Conservation (phyloP, 1,284 basidiomycete species). For the Flammula alnicola region DNA sequence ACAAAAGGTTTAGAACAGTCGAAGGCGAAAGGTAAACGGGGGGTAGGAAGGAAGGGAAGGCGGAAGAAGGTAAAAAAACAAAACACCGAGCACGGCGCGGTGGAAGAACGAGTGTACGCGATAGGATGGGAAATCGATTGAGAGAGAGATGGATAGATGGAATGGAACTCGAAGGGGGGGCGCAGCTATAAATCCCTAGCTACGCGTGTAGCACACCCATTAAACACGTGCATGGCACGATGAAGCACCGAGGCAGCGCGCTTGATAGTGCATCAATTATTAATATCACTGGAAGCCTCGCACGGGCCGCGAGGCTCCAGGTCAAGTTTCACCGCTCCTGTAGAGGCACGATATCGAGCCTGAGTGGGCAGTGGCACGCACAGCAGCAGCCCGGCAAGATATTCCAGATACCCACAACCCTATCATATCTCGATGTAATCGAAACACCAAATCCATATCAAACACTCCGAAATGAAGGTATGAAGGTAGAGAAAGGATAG, state of each 20-base stretch:
- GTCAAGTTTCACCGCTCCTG: constrained; percentile 1
- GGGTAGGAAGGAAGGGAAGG: neutral
- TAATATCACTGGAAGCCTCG: constrained; percentile 3
- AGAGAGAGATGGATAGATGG: constrained; percentile 6
- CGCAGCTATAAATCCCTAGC: constrained; percentile 4
- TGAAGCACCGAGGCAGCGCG: too few relatives aligned
- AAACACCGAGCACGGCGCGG: constrained; percentile 13
- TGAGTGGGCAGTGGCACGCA: too few relatives aligned
- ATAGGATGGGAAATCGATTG: constrained; percentile 3
- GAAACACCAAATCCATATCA: neutral
- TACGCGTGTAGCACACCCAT: constrained; percentile 5
- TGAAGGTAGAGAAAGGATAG: neutral
- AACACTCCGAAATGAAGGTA: constrained; percentile 1
- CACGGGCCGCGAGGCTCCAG: constrained; percentile 1
- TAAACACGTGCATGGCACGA: constrained; percentile 17
- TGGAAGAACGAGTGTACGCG: constrained; percentile 3
- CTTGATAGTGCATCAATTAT: neutral
- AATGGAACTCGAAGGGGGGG: neutral
- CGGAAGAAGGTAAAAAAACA: constrained; percentile 2
- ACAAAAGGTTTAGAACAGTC: too few relatives aligned
- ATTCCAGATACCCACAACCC: neutral
- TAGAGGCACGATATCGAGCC: too few relatives aligned
- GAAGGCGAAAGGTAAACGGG: constrained; percentile 6
- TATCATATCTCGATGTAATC: neutral
- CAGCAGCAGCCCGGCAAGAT: neutral